phyloP scores from a whole-genome alignment of 2,329 filamentous ascomycete genomes.

The Ceratocystis cacaofunesta region DNA sequence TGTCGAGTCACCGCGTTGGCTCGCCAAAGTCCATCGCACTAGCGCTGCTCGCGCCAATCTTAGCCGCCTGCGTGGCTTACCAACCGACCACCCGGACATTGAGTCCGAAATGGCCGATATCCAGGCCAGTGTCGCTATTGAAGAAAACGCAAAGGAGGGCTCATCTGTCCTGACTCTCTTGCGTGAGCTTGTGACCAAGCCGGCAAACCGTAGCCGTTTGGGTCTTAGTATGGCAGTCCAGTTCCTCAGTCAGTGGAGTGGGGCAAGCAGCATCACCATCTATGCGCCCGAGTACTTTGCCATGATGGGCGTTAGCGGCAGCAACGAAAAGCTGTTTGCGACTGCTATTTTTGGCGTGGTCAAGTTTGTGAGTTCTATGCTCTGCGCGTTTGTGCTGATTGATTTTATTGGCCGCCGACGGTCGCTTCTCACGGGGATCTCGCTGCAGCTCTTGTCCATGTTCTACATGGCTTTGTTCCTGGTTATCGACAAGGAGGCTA shows the following conservation, averaged over 20 bases:
- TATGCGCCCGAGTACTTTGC: conserved; percentile 62
- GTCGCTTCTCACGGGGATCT: conserved; percentile 44
- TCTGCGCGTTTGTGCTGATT: conserved; percentile 64
- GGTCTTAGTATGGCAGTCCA: conserved; percentile 55
- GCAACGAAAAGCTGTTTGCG: conserved; percentile 53
- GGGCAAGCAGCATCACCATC: conserved; percentile 58
- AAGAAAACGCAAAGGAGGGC: conserved; percentile 56
- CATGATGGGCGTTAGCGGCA: conserved; percentile 54
- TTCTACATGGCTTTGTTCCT: conserved; percentile 47
- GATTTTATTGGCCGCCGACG: conserved; percentile 65
- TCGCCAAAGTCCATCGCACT: conserved; percentile 47
- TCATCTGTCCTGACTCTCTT: conserved; percentile 48
- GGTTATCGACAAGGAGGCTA: conserved; percentile 30
- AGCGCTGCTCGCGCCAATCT: conserved; percentile 45
- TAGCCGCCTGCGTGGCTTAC: conserved; percentile 44
- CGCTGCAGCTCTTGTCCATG: conserved; percentile 45
- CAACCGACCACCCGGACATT: conserved; percentile 48
- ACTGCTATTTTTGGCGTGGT: conserved; percentile 64
- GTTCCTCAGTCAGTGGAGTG: conserved; percentile 59
- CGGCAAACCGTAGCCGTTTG: conserved; percentile 57
- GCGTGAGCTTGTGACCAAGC: conserved; percentile 52
- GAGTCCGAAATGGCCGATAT: conserved; percentile 34
- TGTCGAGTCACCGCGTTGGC: conserved; percentile 54
- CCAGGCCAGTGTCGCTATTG: conserved; percentile 49
- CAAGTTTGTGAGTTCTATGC: conserved; percentile 51